Percentiles rank a stretch among this genome's conserved stretches.
These are phyloP conservation scores for Botrytis fragariae DNA, from an alignment of 2,329 filamentous ascomycete species.

Conservation along the genomic window DNA sequence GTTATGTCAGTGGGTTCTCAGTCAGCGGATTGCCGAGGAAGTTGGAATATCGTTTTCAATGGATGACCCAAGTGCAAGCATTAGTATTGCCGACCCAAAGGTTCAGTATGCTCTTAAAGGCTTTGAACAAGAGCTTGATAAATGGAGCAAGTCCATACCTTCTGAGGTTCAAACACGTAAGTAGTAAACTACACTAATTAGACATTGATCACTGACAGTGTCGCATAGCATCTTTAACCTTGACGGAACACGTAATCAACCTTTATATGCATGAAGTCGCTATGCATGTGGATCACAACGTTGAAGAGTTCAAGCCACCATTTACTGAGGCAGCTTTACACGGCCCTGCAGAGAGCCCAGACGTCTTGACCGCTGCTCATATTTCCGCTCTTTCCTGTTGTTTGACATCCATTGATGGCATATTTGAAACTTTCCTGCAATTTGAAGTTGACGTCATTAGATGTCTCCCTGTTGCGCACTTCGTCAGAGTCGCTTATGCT, in stretches of 20 bases:
- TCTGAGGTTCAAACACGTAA: constrained; percentile 38
- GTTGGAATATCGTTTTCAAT: constrained; percentile 55
- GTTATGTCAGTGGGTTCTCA: constrained; percentile 44
- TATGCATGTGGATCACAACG: constrained; percentile 55
- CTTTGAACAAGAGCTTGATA: constrained; percentile 52
- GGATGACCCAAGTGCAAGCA: constrained; percentile 41
- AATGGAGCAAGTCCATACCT: constrained; percentile 46
- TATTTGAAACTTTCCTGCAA: constrained; percentile 51
- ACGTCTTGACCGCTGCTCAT: constrained; percentile 41
- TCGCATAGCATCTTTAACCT: constrained; percentile 45
- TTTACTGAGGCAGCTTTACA: constrained; percentile 37
- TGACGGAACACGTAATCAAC: constrained; percentile 53
- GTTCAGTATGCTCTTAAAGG: constrained; percentile 54
- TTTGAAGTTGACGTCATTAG: constrained; percentile 49
- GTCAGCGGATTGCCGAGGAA: constrained; percentile 53
- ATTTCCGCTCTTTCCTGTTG: constrained; percentile 53
- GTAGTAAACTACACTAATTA: constrained; percentile 16
- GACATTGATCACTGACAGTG: constrained; percentile 21
- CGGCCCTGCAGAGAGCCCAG: constrained; percentile 22
- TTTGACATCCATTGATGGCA: constrained; percentile 51
- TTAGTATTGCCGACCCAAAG: constrained; percentile 53
- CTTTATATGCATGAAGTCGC: constrained; percentile 60
- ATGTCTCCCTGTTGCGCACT: constrained; percentile 49
- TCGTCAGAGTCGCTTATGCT: constrained; percentile 55
- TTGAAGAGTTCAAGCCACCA: constrained; percentile 48